Evolutionary conservation across 2,329 filamentous ascomycete species (phyloP).

Genomic region (Fusarium oxysporum): DNA sequence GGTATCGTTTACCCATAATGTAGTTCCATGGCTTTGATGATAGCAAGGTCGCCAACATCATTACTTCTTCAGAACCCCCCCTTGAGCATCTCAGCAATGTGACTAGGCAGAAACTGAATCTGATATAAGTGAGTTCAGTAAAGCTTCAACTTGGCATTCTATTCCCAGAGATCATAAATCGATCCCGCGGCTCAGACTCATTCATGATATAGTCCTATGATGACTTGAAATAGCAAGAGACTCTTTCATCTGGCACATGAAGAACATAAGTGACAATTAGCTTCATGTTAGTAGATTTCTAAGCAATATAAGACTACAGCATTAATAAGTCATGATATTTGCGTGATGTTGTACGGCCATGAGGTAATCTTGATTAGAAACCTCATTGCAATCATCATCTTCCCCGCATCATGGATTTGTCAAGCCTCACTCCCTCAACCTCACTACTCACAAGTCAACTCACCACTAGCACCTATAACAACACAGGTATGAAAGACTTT

Average conservation of each 20-base stretch:
- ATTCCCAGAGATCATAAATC: not conserved
- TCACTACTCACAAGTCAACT: not conserved
- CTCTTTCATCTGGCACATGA: not conserved
- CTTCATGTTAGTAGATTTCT: not conserved
- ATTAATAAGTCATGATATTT: not conserved
- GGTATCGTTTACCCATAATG: not conserved
- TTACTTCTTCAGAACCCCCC: no score
- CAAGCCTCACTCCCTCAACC: not conserved
- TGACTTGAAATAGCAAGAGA: not conserved
- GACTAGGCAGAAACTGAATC: no score
- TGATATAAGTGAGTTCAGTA: rapidly evolving
- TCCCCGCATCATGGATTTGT: conserved; percentile 32
- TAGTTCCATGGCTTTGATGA: not conserved
- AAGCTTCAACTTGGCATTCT: rapidly evolving
- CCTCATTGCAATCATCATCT: conserved; percentile 5
- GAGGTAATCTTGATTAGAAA: not conserved
- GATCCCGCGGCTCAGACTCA: not conserved
- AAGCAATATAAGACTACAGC: not conserved
- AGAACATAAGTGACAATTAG: not conserved
- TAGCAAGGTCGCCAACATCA: not conserved
- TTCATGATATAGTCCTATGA: not conserved
- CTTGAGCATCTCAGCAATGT: not conserved
- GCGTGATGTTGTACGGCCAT: not conserved
- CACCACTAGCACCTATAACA: not conserved
- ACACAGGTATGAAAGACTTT: not conserved